These are phyloP conservation scores for Botryotinia calthae DNA, from an alignment of 2,329 filamentous ascomycete genomes.

Conservation along the genomic window DNA sequence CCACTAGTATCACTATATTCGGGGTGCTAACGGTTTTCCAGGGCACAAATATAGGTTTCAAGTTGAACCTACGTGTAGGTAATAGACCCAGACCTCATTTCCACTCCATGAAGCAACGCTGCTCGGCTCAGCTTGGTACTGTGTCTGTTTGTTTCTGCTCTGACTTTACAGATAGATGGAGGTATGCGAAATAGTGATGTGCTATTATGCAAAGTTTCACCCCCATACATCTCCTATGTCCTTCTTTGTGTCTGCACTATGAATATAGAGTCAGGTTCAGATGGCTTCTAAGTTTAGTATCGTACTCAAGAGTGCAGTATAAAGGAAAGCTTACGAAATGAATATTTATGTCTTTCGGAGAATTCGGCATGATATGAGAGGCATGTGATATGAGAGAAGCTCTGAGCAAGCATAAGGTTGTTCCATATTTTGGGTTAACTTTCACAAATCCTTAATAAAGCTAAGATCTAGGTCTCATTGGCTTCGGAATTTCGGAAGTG, in stretches of 20 bases:
- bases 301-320: neutral
- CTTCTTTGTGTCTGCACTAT: neutral
- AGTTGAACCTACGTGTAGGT: neutral
- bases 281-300: neutral
- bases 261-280: too few species aligned
- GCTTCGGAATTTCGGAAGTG: neutral
- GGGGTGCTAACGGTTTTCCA: neutral
- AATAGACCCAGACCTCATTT: slow-evolving; percentile 10
- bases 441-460: neutral
- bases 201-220: neutral
- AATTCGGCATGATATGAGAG: neutral
- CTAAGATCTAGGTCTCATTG: neutral
- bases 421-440: neutral
- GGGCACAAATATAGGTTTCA: neutral
- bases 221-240: neutral
- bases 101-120: neutral
- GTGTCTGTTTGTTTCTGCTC: neutral
- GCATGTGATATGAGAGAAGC: neutral
- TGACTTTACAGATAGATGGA: neutral
- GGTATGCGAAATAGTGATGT: neutral
- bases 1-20: neutral
- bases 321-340: neutral
- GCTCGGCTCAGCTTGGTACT: neutral
- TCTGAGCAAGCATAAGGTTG: neutral
- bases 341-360: neutral